These are phyloP conservation scores for Blumeria graminis DNA, from an alignment of 2,329 filamentous ascomycete genomes.

Conservation along the genomic window DNA sequence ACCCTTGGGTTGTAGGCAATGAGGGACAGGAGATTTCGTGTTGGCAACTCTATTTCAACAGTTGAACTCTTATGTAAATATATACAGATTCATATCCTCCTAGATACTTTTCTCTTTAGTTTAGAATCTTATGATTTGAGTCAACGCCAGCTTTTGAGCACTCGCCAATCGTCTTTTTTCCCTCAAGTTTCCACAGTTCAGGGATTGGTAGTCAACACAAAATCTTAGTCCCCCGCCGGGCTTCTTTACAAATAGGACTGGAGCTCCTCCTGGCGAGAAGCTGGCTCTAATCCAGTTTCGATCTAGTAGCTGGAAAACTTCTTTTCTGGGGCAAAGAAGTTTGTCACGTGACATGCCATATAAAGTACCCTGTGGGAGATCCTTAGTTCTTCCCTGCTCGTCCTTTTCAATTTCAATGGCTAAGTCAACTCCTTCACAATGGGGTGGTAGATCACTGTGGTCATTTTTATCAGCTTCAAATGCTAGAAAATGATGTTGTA, in stretches of 20 bases:
- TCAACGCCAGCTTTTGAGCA: no score
- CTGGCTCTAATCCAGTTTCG: background rate
- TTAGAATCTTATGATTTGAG: no score
- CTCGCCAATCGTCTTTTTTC: no score
- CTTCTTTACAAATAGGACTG: background rate
- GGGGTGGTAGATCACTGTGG: background rate
- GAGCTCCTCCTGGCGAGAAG: background rate
- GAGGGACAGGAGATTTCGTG: no score
- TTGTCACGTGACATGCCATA: background rate
- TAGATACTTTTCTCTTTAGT: no score
- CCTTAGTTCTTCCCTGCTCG: background rate
- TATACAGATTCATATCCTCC: no score
- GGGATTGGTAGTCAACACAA: background rate
- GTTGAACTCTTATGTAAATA: no score
- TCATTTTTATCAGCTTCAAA: background rate
- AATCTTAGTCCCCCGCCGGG: background rate
- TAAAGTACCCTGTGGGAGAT: background rate
- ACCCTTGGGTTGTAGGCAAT: no score
- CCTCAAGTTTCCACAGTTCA: no score
- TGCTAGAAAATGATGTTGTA: background rate
- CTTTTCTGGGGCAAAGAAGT: background rate
- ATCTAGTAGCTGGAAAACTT: background rate
- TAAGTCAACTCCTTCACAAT: background rate
- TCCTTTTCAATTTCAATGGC: background rate
- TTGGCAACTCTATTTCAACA: no score